These are phyloP conservation scores for Plasmodium chabaudi DNA, from an alignment of 169 alveolate species.

Conservation along the genomic window DNA sequence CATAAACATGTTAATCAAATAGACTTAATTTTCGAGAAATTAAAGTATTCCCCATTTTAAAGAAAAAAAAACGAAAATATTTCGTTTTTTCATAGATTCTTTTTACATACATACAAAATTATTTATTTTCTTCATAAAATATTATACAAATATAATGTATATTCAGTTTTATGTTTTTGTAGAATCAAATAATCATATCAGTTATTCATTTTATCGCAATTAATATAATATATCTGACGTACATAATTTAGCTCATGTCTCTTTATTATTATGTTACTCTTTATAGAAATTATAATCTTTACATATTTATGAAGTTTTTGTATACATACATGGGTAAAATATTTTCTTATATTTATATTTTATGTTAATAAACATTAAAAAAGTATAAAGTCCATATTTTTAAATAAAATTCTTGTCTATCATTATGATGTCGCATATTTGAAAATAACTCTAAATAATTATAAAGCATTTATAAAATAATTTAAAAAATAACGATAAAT, in stretches of 20 bases:
- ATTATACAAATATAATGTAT: not conserved
- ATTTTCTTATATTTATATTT: not conserved
- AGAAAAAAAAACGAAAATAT: not conserved
- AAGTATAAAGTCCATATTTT: not conserved
- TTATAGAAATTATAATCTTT: conserved; percentile 7
- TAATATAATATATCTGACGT: too few relatives aligned
- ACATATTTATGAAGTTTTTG: not conserved
- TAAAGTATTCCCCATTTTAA: not conserved
- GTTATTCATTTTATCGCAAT: not conserved
- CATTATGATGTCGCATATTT: conserved; percentile 24
- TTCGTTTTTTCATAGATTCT: not conserved
- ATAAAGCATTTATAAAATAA: not conserved
- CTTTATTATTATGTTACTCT: conserved; percentile 18
- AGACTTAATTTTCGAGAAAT: not conserved
- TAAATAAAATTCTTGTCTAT: conserved; percentile 46
- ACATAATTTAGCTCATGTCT: conserved; percentile 23
- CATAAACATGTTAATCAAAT: not conserved
- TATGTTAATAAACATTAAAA: not conserved
- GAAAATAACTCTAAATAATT: not conserved
- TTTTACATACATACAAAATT: not conserved
- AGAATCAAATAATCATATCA: conserved; percentile 10
- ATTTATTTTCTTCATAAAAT: not conserved
- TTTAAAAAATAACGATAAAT: conserved; percentile 7
- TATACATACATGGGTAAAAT: not conserved
- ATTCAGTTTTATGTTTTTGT: conserved; percentile 2